phyloP scores from a whole-genome alignment of 2,329 filamentous ascomycete genomes.

The Epichloe baconii region DNA sequence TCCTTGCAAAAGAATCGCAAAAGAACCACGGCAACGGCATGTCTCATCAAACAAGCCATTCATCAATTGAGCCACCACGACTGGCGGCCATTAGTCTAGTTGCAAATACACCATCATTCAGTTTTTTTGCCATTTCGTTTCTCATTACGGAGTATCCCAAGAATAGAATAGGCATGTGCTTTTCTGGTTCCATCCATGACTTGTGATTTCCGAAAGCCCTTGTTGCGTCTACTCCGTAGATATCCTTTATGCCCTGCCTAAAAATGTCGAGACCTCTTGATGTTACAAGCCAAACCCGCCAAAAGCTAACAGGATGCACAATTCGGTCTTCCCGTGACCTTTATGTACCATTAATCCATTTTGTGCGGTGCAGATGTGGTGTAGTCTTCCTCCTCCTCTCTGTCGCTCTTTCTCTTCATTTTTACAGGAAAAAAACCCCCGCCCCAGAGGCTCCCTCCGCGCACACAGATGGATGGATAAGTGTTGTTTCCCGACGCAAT shows the following conservation, averaged over 20 bases:
- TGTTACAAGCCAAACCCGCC: neutral
- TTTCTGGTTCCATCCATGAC: neutral
- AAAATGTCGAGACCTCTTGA: neutral
- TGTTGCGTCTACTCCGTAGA: neutral
- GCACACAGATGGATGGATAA: neutral
- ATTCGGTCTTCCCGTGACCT: neutral
- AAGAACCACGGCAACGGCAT: no score
- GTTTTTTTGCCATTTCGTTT: neutral
- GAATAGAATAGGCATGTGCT: neutral
- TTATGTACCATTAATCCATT: neutral
- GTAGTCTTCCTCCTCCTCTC: neutral
- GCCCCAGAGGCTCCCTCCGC: neutral
- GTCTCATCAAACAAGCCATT: neutral
- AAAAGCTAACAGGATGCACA: neutral
- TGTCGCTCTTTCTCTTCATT: neutral
- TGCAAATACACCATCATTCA: neutral
- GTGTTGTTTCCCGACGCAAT: neutral
- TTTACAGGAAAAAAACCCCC: neutral
- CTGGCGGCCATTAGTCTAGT: neutral
- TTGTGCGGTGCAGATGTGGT: neutral
- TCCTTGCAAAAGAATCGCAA: no score
- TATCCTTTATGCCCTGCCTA: slow-evolving; percentile 1
- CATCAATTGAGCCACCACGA: neutral
- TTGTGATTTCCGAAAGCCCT: neutral
- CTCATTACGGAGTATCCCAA: neutral